These are phyloP conservation scores for Helicostylum pulchrum DNA, from an alignment of 192 early-diverging fungal species.

Conservation along the genomic window DNA sequence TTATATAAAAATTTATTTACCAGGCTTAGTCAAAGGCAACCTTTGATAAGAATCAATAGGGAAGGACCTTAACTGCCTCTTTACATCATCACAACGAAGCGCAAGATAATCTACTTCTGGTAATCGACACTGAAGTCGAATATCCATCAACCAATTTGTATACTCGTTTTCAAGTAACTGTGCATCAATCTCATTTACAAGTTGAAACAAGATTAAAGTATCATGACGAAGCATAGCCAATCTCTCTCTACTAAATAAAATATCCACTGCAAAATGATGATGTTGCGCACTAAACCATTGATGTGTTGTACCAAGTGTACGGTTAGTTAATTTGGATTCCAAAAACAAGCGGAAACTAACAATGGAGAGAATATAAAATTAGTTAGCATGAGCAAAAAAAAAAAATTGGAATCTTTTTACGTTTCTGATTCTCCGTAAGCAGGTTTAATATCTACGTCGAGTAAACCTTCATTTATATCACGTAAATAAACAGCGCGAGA, in stretches of 20 bases:
- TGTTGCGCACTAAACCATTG: conserved; percentile 41
- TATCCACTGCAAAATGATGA: conserved; percentile 39
- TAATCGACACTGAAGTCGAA: conserved; percentile 16
- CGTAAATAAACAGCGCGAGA: conserved; percentile 46
- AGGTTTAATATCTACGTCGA: conserved; percentile 17
- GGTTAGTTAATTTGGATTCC: conserved; percentile 14
- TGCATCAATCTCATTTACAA: conserved; percentile 47
- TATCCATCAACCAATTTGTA: conserved; percentile 53
- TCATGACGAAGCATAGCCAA: conserved; percentile 49
- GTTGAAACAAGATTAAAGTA: conserved; percentile 40
- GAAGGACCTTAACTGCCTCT: neutral
- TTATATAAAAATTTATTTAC: too few relatives aligned
- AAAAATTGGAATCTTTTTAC: neutral
- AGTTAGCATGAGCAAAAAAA: too few relatives aligned
- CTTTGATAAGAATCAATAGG: neutral
- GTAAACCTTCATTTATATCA: conserved; percentile 46
- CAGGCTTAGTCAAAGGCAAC: too few relatives aligned
- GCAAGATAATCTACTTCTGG: conserved; percentile 3
- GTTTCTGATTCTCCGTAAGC: conserved; percentile 13
- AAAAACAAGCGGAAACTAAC: conserved; percentile 37
- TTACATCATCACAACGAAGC: conserved; percentile 16
- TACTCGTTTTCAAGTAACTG: conserved; percentile 46
- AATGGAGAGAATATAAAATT: too few relatives aligned
- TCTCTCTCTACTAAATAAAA: conserved; percentile 42
- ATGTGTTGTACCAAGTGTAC: neutral